Base-by-base conservation (phyloP, 2,329 filamentous ascomycete species). In the Didymella pomorum region DNA sequence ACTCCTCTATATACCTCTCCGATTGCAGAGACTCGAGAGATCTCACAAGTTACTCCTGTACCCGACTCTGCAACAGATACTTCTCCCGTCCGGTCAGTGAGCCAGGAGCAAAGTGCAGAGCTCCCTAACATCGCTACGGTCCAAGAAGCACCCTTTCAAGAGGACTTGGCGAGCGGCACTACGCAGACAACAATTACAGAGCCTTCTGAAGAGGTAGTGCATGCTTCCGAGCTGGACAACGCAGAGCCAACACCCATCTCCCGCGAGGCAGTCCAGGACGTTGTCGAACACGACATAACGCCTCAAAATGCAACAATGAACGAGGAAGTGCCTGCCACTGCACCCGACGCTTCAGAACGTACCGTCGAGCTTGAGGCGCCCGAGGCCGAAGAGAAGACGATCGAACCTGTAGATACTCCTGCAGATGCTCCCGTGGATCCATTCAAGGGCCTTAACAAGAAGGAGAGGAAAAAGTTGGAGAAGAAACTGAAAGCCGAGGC, bases 401-500 rank as follows among this genome's bases (percentile, higher is more conserved):
- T 8, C 12, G 39, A n/a, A 11, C 23, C 31, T 8, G 62, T 45
- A 3, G 49, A 41, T 23, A 20, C 37, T 23, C 37, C 37, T 23
- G 37, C 37, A 14, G 37, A 58, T 29, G 10, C 37, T 23, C 20
- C 20, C 23, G 37, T 18, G 20, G 37, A 58, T 29, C 55, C 43
- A 0, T 58, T 58, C 29, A 20, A 41, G n/a, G 55, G 55, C 14
- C 49, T 58, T 2, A 58, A 29, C 20, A 58, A 58, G 29, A 58
- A 47, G 12, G 35, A 58, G 31, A 66, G 58, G 37, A 71, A 70
- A 62, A 72, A 66, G 61, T 59, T 71, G 10, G 64, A 69, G 51
- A 63, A 68, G 44, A 56, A 58, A 31, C 26, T 52, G 11, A 55
- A 55, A n/a, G 52, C 45, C 16, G 52, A 55, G 11, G 50, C 50